Evolutionary conservation across 2,329 filamentous ascomycete genomes (phyloP).

Genomic region (Penicillium sp.): DNA sequence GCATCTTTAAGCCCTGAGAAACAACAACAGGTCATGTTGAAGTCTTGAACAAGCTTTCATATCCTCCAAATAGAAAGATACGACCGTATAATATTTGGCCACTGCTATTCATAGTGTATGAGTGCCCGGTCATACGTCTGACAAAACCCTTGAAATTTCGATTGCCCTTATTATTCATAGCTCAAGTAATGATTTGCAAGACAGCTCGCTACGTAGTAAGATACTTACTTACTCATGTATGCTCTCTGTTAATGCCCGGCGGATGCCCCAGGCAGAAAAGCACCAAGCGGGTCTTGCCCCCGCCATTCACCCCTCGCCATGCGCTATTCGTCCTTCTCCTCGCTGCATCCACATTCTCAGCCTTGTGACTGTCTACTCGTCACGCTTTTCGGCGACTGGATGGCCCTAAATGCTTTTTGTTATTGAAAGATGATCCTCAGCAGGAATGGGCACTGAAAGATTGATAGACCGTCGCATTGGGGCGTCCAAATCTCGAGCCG

Average conservation of each 20-base stretch:
- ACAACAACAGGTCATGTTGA: background rate
- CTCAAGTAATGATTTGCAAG: too few species aligned
- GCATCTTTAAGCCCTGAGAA: background rate
- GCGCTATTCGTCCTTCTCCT: background rate
- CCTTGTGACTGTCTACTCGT: background rate
- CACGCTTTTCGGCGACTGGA: background rate
- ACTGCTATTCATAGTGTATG: too few species aligned
- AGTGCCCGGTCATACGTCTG: too few species aligned
- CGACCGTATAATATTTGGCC: too few species aligned
- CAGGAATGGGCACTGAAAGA: background rate
- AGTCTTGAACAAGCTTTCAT: background rate
- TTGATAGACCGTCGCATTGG: conserved; percentile 8
- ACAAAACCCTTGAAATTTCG: too few species aligned
- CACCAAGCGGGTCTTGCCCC: background rate
- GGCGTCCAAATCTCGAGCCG: conserved; percentile 11
- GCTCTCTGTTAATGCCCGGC: too few species aligned
- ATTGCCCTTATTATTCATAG: too few species aligned
- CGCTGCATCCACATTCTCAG: background rate
- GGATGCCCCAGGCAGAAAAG: background rate
- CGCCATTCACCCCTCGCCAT: background rate
- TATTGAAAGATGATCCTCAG: background rate
- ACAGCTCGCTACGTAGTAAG: too few species aligned
- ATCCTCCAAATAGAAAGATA: background rate
- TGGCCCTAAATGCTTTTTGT: background rate
- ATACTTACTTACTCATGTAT: background rate